Conservation (phyloP, 805 yeast species). For the Wickerhamomyces hampshirensis region DNA sequence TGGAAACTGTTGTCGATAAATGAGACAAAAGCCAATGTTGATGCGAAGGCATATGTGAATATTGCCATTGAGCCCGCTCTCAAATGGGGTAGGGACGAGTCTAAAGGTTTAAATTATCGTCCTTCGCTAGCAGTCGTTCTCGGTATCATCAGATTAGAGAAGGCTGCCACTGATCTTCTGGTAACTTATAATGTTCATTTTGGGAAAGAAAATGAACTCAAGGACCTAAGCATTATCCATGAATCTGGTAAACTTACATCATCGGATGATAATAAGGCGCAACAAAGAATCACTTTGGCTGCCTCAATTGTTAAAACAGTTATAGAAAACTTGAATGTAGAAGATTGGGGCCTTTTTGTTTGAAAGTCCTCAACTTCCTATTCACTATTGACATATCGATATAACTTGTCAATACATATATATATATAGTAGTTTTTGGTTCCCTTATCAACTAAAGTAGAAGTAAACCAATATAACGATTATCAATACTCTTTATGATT, state of each 20-base stretch:
- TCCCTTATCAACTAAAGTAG: no score
- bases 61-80: constrained; percentile 39
- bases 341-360: constrained; percentile 45
- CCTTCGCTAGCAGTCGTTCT: constrained; percentile 45
- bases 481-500: no score
- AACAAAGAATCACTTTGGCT: constrained; percentile 26
- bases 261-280: constrained; percentile 18
- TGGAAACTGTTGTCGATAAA: constrained; percentile 29
- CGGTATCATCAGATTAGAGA: constrained; percentile 50
- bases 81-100: constrained; percentile 46
- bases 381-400: no score
- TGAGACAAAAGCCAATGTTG: constrained; percentile 12
- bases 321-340: constrained; percentile 30
- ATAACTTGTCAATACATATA: no score
- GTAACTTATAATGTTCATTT: constrained; percentile 60
- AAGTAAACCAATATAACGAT: no score
- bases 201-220: constrained; percentile 24
- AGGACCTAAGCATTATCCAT: constrained; percentile 17
- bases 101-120: constrained; percentile 16
- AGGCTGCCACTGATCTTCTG: constrained; percentile 55
- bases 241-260: not conserved
- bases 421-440: no score
- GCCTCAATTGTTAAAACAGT: constrained; percentile 22
- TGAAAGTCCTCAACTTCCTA: constrained; percentile 5
- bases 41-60: constrained; percentile 27